phyloP scores from a whole-genome alignment of 257 asterid species.

The Solanum neorickii region DNA sequence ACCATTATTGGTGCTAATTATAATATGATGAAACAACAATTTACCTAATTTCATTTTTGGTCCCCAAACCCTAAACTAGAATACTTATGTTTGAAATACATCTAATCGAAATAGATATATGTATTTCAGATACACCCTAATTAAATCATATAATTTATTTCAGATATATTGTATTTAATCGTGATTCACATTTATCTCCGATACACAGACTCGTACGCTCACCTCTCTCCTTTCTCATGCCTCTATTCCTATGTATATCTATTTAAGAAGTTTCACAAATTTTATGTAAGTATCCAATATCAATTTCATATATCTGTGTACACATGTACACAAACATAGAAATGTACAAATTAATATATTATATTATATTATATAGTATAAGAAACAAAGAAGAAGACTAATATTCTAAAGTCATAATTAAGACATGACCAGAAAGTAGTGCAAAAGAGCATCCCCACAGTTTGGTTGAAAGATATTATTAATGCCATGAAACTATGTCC shows the following conservation, averaged over 20 bases:
- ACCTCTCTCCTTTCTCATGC: too few species aligned
- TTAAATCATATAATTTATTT: too few species aligned
- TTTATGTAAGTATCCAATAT: too few species aligned
- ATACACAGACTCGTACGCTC: too few species aligned
- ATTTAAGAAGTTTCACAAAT: too few species aligned
- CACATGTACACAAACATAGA: neutral
- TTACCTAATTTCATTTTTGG: neutral
- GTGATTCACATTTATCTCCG: too few species aligned
- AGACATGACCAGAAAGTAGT: constrained; percentile 12
- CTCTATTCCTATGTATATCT: too few species aligned
- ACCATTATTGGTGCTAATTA: neutral
- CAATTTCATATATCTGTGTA: too few species aligned
- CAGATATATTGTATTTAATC: too few species aligned
- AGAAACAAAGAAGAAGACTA: neutral
- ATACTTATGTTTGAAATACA: too few species aligned
- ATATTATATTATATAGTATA: neutral
- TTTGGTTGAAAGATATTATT: constrained; percentile 10
- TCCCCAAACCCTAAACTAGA: neutral
- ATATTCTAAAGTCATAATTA: constrained; percentile 17
- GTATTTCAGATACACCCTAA: too few species aligned
- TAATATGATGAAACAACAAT: neutral
- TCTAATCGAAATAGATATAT: too few species aligned
- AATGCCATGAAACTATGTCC: constrained; percentile 16
- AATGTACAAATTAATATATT: neutral
- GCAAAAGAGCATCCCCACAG: neutral